A percentile compares a stretch with the other conserved stretches of the same genome.
Conservation (phyloP, 192 early-diverging fungal genomes). For the Coemansia umbellata region DNA sequence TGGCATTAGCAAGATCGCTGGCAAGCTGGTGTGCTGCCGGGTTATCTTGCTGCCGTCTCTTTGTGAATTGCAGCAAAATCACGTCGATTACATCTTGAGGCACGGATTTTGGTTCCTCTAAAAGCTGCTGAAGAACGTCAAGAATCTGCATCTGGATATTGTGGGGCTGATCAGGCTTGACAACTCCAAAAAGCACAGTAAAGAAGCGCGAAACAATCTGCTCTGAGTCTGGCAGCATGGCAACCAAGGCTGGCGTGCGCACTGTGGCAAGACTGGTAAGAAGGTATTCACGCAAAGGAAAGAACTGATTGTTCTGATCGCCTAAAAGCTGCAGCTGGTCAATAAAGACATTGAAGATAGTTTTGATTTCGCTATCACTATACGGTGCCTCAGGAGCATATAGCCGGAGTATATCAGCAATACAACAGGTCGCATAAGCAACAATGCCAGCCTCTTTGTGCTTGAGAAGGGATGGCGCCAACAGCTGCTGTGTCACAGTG, state of each 20-base stretch:
- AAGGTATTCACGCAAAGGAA: constrained; percentile 72
- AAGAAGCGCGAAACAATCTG: constrained; percentile 73
- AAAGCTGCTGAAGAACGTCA: constrained; percentile 77
- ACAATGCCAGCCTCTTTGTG: constrained; percentile 82
- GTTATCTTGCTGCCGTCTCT: constrained; percentile 67
- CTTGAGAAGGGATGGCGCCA: constrained; percentile 59
- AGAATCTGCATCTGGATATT: constrained; percentile 75
- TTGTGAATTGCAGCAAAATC: constrained; percentile 73
- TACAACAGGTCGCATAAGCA: constrained; percentile 74
- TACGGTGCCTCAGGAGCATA: constrained; percentile 95
- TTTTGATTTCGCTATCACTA: constrained; percentile 63
- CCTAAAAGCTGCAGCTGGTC: constrained; percentile 66
- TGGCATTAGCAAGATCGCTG: constrained; percentile 69
- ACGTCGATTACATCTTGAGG: constrained; percentile 81
- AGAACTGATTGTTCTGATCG: constrained; percentile 61
- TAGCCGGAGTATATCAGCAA: constrained; percentile 87
- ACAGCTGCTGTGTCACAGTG: constrained; percentile 62
- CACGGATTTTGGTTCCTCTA: constrained; percentile 68
- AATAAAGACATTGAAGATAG: constrained; percentile 80
- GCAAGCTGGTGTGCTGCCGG: constrained; percentile 71
- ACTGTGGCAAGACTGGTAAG: constrained; percentile 86
- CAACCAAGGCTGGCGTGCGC: constrained; percentile 75
- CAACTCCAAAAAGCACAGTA: constrained; percentile 64
- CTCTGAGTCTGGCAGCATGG: constrained; percentile 72
- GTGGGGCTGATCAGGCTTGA: constrained; percentile 65